phyloP scores from a whole-genome alignment of 2,329 filamentous ascomycete genomes.

The Epicoccum sorghinum region DNA sequence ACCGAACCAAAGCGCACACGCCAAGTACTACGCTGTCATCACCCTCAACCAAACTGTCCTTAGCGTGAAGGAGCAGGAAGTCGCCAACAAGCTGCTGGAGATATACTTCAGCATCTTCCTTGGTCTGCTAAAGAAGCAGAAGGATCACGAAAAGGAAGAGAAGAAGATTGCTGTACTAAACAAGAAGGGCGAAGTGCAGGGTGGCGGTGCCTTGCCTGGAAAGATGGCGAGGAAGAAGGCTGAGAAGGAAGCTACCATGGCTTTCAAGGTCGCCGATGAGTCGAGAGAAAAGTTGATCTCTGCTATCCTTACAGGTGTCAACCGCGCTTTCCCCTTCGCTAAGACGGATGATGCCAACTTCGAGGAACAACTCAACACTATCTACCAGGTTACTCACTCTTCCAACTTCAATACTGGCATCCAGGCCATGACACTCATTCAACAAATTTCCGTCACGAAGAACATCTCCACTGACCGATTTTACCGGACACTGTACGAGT shows the following conservation, averaged over 20 bases:
- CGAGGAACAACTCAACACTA: slow-evolving; percentile 86
- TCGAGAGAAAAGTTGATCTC: slow-evolving; percentile 90
- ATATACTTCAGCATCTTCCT: slow-evolving; percentile 95
- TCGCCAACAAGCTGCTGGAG: slow-evolving; percentile 80
- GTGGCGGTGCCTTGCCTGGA: slow-evolving; percentile 60
- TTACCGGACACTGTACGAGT: slow-evolving; percentile 95
- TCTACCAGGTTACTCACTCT: slow-evolving; percentile 95
- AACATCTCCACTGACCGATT: slow-evolving; percentile 86
- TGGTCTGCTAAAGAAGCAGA: slow-evolving; percentile 72
- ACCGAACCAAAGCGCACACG: slow-evolving; percentile 83
- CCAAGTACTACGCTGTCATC: slow-evolving; percentile 95
- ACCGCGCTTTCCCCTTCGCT: slow-evolving; percentile 93
- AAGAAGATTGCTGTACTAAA: slow-evolving; percentile 49
- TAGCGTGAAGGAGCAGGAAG: slow-evolving; percentile 78
- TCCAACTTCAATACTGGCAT: slow-evolving; percentile 99
- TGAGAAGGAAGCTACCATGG: slow-evolving; percentile 51
- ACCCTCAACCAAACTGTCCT: slow-evolving; percentile 96
- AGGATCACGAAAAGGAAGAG: slow-evolving; percentile 48
- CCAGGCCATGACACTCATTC: slow-evolving; percentile 91
- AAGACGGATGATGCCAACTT: slow-evolving; percentile 81
- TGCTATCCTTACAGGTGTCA: slow-evolving; percentile 89
- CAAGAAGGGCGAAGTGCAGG: slow-evolving; percentile 59
- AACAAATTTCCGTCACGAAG: slow-evolving; percentile 83
- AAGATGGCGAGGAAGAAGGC: slow-evolving; percentile 59
- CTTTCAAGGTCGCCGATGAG: slow-evolving; percentile 61